Conservation (phyloP, 352 stramenopile species). For the Phytophthora citrophthora region DNA sequence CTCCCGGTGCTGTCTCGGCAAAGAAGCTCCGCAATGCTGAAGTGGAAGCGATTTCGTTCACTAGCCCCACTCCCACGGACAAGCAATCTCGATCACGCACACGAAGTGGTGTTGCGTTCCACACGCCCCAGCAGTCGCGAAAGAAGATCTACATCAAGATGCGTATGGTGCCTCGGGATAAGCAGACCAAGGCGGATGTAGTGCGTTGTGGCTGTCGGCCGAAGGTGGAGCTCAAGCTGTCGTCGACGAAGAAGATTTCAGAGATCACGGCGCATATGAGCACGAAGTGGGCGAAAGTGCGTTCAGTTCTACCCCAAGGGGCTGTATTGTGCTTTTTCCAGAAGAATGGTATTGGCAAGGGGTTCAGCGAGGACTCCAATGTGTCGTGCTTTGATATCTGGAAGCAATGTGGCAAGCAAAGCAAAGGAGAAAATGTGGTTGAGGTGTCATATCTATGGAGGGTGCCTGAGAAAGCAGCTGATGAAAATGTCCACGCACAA, state of each 20-base stretch:
- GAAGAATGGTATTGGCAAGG: constrained; percentile 48
- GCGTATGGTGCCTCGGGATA: constrained; percentile 79
- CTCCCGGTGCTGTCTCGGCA: constrained; percentile 7
- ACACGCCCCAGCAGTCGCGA: constrained; percentile 57
- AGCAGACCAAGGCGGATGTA: constrained; percentile 57
- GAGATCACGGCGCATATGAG: constrained; percentile 82
- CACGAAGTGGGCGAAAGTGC: constrained; percentile 73
- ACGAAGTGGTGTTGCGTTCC: constrained; percentile 37
- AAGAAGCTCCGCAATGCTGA: constrained; percentile 29
- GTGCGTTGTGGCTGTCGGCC: constrained; percentile 58
- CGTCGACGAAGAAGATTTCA: constrained; percentile 77
- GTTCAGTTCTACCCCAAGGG: constrained; percentile 27
- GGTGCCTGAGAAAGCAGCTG: constrained; percentile 4
- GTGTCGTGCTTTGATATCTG: constrained; percentile 80
- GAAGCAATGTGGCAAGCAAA: constrained; percentile 66
- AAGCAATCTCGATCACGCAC: constrained; percentile 20
- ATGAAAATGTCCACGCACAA: constrained; percentile 19
- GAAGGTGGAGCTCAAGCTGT: constrained; percentile 85
- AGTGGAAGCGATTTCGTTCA: constrained; percentile 34
- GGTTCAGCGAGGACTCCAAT: constrained; percentile 48
- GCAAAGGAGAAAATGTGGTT: constrained; percentile 72
- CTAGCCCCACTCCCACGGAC: constrained; percentile 39
- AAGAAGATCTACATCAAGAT: constrained; percentile 89
- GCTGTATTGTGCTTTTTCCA: constrained; percentile 62
- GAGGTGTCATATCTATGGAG: constrained; percentile 76